A percentile compares a stretch with the other conserved stretches of the same genome.
These are phyloP conservation scores for Phytophthora fragariaefolia DNA, from an alignment of 352 stramenopile genomes.

Conservation along the genomic window DNA sequence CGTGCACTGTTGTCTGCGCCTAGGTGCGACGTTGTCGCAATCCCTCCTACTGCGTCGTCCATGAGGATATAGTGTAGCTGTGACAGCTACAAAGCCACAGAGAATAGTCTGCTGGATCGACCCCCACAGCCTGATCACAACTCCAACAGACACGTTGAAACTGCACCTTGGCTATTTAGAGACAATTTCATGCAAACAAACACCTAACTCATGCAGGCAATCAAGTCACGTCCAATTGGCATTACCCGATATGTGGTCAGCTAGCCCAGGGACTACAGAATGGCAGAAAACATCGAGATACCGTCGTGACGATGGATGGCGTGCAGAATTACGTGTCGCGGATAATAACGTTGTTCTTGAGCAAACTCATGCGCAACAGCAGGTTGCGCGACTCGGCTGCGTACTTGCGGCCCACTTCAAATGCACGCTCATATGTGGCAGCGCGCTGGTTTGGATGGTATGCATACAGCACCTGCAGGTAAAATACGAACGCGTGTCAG, in stretches of 20 bases:
- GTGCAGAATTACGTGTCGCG: conserved; percentile 54
- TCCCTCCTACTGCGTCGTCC: conserved; percentile 1
- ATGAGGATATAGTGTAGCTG: too few species aligned
- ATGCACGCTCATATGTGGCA: conserved; percentile 81
- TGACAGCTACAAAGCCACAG: background rate
- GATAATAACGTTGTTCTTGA: conserved; percentile 89
- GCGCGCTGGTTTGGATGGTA: conserved; percentile 81
- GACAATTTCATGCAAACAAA: background rate
- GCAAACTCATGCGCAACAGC: conserved; percentile 84
- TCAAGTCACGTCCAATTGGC: conserved; percentile 23
- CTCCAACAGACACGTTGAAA: conserved; percentile 15
- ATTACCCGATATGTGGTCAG: conserved; percentile 3
- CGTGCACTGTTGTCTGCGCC: background rate
- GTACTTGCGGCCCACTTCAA: conserved; percentile 85
- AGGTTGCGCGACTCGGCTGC: conserved; percentile 82
- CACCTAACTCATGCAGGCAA: background rate
- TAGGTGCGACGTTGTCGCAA: background rate
- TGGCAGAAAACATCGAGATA: background rate
- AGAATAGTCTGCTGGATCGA: background rate
- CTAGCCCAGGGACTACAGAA: background rate
- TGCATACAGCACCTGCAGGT: conserved; percentile 72
- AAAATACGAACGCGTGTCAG: too few species aligned
- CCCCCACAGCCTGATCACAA: background rate
- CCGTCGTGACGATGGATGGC: conserved; percentile 1
- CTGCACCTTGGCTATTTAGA: conserved; percentile 3